Percentiles rank a stretch among this genome's conserved stretches.
phyloP scores from a whole-genome alignment of 805 yeast species.

The Metahyphopichia silvanorum region DNA sequence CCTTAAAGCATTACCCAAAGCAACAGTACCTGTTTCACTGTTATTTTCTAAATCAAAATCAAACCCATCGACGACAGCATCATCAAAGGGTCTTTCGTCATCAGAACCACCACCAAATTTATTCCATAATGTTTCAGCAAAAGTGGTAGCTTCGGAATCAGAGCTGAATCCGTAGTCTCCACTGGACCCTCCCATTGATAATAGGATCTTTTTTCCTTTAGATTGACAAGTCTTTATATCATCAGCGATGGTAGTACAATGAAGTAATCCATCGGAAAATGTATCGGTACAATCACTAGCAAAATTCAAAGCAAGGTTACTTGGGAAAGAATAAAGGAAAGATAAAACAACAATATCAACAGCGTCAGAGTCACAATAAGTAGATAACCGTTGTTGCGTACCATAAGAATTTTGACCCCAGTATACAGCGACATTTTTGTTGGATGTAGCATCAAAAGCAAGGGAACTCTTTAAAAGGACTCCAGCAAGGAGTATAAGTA shows the following conservation, averaged over 20 bases:
- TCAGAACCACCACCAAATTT: constrained; percentile 35
- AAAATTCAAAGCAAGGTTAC: constrained; percentile 30
- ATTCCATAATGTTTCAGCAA: constrained; percentile 44
- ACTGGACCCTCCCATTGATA: constrained; percentile 62
- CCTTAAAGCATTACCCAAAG: constrained; percentile 38
- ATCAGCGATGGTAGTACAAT: constrained; percentile 42
- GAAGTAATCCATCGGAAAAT: constrained; percentile 40
- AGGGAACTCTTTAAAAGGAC: background rate
- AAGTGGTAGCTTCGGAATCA: constrained; percentile 50
- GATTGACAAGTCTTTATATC: constrained; percentile 76
- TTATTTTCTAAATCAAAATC: constrained; percentile 69
- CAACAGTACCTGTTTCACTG: constrained; percentile 61
- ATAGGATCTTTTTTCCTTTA: constrained; percentile 70
- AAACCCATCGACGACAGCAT: constrained; percentile 79
- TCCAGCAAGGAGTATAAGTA: background rate
- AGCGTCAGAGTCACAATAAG: constrained; percentile 63
- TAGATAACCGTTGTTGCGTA: constrained; percentile 32
- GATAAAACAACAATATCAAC: constrained; percentile 74
- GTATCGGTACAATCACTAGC: constrained; percentile 47
- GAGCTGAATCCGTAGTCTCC: constrained; percentile 39
- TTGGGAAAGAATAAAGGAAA: constrained; percentile 63
- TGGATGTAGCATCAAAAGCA: constrained; percentile 33
- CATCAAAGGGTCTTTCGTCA: constrained; percentile 59
- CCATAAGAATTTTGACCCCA: constrained; percentile 81
- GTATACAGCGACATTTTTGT: constrained; percentile 65